phyloP scores from a whole-genome alignment of 2,329 filamentous ascomycete genomes.

The Fusarium verrucosum region DNA sequence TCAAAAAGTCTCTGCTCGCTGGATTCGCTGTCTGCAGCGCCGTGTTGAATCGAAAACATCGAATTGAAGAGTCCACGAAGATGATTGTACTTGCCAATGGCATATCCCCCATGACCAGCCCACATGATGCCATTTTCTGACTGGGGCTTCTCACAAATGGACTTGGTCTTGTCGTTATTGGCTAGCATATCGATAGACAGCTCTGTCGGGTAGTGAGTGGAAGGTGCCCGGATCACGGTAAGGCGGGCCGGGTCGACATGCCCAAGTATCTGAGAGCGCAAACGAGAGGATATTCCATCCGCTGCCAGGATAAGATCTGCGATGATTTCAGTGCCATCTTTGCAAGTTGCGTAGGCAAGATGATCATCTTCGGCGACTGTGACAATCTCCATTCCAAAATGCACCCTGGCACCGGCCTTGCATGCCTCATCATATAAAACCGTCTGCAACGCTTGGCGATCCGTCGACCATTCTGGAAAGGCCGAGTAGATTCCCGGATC shows the following conservation, averaged over 20 bases:
- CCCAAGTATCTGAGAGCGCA: background rate
- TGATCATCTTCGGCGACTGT: background rate
- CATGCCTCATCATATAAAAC: background rate
- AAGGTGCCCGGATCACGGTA: constrained; percentile 1
- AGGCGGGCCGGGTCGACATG: background rate
- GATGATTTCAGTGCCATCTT: background rate
- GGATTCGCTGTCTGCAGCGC: background rate
- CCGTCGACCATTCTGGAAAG: constrained; percentile 8
- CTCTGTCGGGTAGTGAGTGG: constrained; percentile 13
- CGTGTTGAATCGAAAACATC: constrained; percentile 15
- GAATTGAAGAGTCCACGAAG: constrained; percentile 5
- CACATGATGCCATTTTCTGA: constrained; percentile 13
- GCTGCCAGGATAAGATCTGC: background rate
- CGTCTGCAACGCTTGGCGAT: background rate
- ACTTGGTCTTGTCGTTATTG: background rate
- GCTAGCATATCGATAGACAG: background rate
- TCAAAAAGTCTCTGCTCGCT: constrained; percentile 5
- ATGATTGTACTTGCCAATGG: constrained; percentile 12
- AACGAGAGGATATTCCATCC: constrained; percentile 9
- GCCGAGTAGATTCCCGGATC: background rate
- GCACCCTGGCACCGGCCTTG: background rate
- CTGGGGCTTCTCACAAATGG: background rate
- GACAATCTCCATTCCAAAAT: background rate
- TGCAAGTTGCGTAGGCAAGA: background rate
- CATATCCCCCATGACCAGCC: constrained; percentile 8